Evolutionary conservation across 192 early-diverging fungal genomes (phyloP).

Genomic region (Coemansia sp.): DNA sequence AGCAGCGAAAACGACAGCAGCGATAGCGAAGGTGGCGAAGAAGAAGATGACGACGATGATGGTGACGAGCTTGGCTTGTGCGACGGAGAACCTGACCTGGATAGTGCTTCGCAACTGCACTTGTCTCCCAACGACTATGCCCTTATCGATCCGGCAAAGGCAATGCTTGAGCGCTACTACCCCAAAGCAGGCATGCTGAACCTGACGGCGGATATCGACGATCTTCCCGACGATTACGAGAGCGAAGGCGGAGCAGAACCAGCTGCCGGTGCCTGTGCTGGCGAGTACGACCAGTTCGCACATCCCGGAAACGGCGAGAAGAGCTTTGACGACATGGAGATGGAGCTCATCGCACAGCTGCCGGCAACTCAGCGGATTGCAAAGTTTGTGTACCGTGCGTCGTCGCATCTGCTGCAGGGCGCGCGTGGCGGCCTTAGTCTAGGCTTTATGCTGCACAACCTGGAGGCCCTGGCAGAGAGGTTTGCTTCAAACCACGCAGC

Average conservation of each 20-base stretch:
- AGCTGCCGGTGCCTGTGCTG: neutral
- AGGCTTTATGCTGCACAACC: constrained; percentile 55
- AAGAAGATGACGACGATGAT: constrained; percentile 1
- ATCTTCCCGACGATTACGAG: constrained; percentile 16
- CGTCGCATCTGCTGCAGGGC: constrained; percentile 54
- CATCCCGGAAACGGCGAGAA: constrained; percentile 9
- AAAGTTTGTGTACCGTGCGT: constrained; percentile 52
- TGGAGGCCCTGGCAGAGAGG: constrained; percentile 35
- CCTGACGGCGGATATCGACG: constrained; percentile 48
- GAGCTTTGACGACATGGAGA: constrained; percentile 33
- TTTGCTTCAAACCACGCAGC: constrained; percentile 42
- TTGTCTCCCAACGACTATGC: constrained; percentile 21
- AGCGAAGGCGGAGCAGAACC: constrained; percentile 6
- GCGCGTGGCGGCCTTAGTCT: constrained; percentile 47
- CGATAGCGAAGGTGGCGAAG: constrained; percentile 4
- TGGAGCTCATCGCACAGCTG: constrained; percentile 43
- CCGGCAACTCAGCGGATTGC: constrained; percentile 55
- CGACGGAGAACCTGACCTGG: neutral
- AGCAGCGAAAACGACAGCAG: constrained; percentile 11
- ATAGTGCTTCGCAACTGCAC: neutral
- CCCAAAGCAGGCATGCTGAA: constrained; percentile 28
- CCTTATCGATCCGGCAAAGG: constrained; percentile 31
- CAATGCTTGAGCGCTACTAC: constrained; percentile 50
- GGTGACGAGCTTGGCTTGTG: neutral
- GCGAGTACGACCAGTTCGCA: neutral